Base-by-base conservation (phyloP, 2,329 filamentous ascomycete genomes). In the Xylaria sp. region DNA sequence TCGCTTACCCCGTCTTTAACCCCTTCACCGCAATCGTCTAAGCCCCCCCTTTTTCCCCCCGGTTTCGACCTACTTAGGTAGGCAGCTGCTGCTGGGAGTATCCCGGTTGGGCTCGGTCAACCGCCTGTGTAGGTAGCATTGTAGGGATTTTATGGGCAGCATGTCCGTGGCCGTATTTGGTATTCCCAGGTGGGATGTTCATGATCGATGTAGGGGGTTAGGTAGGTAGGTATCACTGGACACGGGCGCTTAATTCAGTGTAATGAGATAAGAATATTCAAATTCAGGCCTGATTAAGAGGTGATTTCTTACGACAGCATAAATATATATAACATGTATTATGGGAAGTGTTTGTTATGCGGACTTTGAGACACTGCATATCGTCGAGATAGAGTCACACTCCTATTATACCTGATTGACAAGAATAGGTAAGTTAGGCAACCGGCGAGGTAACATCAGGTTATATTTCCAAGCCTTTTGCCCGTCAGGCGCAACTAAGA, bases 31-130 rank as follows among this genome's bases (percentile, higher is more conserved):
- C 50, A 56, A 41, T 28, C 32, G 56, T 28, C 46, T 56, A 28
- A 55, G 25, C 37, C 32, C 54, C n/a, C 60, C 48, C 18, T 20
- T 20, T 15, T 13, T 32, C 57, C 32, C 39, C 57, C 32, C 39
- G 32, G 9, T 68, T 51, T 60, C n/a, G 39, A 65, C 61, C 62
- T 68, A 55, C 57, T 55, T 55, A 69, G 66, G 57, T 62, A 66
- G 66, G 66, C 63, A 66, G 50, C 57, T 65, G 61, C 51, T 4
- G 5, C 51, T 4, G 5, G 44, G 10, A n/a, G 6, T 23, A 51
- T 62, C 44, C 41, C n/a, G 15, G 37, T 59, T 58, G 7, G 46
- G 60, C 50, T 68, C 55, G 61, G 62, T 52, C 50, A 50, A 39
- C 46, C 34, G 13, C n/a, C 34, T 52, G 12, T 39, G 37, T 1